Evolutionary conservation across 2,329 filamentous ascomycete genomes (phyloP).

Genomic region (Cladosporium sp.): DNA sequence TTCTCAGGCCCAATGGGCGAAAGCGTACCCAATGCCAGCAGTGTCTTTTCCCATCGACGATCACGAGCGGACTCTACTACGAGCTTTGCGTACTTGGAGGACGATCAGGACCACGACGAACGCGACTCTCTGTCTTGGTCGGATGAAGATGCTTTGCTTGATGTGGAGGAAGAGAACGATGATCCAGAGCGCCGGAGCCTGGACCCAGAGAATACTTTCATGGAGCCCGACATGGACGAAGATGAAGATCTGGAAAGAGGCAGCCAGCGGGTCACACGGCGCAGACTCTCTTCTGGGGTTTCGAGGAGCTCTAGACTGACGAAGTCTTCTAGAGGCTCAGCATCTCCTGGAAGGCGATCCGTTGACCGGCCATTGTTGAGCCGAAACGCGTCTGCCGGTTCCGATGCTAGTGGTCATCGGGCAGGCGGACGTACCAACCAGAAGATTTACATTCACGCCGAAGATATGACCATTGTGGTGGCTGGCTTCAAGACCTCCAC

Average conservation of each 20-base stretch:
- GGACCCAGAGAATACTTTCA: constrained; percentile 38
- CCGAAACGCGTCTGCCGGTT: constrained; percentile 68
- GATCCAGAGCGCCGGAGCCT: constrained; percentile 39
- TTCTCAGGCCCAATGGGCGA: constrained; percentile 93
- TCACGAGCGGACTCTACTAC: constrained; percentile 77
- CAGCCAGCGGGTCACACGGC: constrained; percentile 41
- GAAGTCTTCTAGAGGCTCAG: constrained; percentile 19
- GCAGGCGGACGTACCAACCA: constrained; percentile 70
- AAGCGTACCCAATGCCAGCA: constrained; percentile 89
- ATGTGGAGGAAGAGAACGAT: constrained; percentile 47
- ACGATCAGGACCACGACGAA: constrained; percentile 46
- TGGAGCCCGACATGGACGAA: constrained; percentile 38
- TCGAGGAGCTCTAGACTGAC: constrained; percentile 24
- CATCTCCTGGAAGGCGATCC: constrained; percentile 40
- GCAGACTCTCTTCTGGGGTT: constrained; percentile 62
- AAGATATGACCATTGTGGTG: constrained; percentile 91
- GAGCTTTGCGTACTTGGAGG: constrained; percentile 84
- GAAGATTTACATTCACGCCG: constrained; percentile 89
- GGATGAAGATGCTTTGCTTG: constrained; percentile 53
- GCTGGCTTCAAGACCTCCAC: constrained; percentile 83
- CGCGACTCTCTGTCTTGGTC: constrained; percentile 56
- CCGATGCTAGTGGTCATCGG: constrained; percentile 63
- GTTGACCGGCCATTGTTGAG: constrained; percentile 65
- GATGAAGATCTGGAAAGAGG: constrained; percentile 23
- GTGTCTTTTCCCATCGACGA: constrained; percentile 86